A percentile compares a stretch with the other conserved stretches of the same genome.
phyloP scores from a whole-genome alignment of 1,284 basidiomycete species.

The Volvariella volvacea region DNA sequence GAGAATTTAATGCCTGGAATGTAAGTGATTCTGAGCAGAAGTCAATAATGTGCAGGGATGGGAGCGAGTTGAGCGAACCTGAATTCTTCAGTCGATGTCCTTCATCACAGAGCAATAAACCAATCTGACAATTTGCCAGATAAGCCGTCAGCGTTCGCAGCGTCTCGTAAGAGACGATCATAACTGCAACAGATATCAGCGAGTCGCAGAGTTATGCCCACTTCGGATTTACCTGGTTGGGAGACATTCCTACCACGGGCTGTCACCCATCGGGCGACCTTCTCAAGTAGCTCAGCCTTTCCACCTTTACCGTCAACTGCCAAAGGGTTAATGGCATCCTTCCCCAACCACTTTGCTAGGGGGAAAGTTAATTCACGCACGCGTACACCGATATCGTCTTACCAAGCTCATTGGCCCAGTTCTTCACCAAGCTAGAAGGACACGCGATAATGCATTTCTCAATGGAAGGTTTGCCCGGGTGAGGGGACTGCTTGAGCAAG shows the following conservation, averaged over 20 bases:
- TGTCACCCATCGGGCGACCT: slow-evolving; percentile 82
- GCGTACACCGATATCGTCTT: slow-evolving; percentile 17
- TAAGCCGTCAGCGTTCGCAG: slow-evolving; percentile 78
- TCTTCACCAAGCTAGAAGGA: slow-evolving; percentile 93
- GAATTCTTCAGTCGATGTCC: slow-evolving; percentile 98
- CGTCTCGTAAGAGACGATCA: slow-evolving; percentile 99
- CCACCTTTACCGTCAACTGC: slow-evolving; percentile 89
- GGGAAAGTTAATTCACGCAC: slow-evolving; percentile 2
- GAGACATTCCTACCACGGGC: slow-evolving; percentile 83
- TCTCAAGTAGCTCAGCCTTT: slow-evolving; percentile 73
- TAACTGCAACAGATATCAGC: slow-evolving; percentile 49
- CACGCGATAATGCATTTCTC: slow-evolving; percentile 99
- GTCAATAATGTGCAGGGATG: not conserved
- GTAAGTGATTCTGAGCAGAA: slow-evolving; percentile 70
- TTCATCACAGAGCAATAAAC: slow-evolving; percentile 92
- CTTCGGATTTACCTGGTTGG: slow-evolving; percentile 67
- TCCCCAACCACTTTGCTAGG: slow-evolving; percentile 83
- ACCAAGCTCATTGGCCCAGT: slow-evolving; percentile 98
- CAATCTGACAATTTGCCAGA: slow-evolving; percentile 77
- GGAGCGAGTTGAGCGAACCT: slow-evolving; percentile 39
- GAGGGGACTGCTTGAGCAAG: slow-evolving; percentile 93
- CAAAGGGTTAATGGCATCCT: slow-evolving; percentile 73
- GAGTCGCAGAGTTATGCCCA: not conserved
- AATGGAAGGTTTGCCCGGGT: slow-evolving; percentile 79
- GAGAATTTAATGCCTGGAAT: slow-evolving; percentile 78